Evolutionary conservation across 139 green algal species (phyloP), one percentile per base, ranked within the genome.

Genomic region (Micromonas commoda): DNA sequence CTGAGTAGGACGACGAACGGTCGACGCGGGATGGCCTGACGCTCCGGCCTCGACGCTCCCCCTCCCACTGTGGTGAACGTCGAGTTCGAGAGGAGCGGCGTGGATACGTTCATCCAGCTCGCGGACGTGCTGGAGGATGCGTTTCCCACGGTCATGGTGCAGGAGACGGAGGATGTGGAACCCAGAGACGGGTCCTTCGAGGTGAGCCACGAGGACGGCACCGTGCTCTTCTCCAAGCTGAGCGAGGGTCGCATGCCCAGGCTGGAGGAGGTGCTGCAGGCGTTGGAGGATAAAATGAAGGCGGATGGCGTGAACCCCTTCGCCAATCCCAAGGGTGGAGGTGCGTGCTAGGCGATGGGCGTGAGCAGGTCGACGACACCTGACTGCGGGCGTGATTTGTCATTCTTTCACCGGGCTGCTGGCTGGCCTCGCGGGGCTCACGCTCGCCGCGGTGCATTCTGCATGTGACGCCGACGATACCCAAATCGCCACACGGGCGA

Each of bases 81-180:
- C 31, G 63, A 70, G 63, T 70, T 37, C 63, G 63, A 70, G 1
- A 70, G 31, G 1, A 32, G 2, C 63, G 31, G 28, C 3, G 63
- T 39, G 3, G 34, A 4, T 31, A 23, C 6, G 24, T 75, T 63
- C 68, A 63, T 75, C 23, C 20, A 63, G 2, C 21, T 75, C 37
- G 68, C 68, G 26, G 68, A 75, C 68, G 68, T 32, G 19, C 24
- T 75, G 37, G 68, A 75, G 68, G 5, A 63, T 0, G 35, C 35
- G 34, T 75, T 75, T 2, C 68, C 68, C 4, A 35, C 16, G 34
- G 24, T 61, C 1, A 4, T 63, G 2, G 68, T 75, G 1, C 1
- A 61, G 29, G 68, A 39, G 33, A 60, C 35, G 21, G 37, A 64
- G 26, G 38, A 29, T 24, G 37, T 38, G n/a, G 64, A 16, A 9